Evolutionary conservation across 345 rosid species (phyloP).

Genomic region (Populus euphratica): DNA sequence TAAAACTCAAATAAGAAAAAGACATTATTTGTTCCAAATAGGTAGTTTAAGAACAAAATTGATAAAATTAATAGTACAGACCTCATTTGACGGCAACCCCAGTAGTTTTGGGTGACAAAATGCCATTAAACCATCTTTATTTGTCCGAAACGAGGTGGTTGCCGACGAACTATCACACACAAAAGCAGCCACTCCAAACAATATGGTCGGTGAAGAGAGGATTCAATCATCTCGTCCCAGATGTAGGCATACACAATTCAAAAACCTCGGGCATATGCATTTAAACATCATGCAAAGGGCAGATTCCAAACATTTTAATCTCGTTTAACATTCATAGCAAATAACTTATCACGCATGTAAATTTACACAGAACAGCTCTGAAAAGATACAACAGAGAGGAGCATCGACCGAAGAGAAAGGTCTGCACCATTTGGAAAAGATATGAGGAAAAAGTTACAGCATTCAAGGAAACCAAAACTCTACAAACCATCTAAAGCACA

Average conservation of each 20-base stretch:
- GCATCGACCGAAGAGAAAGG: not conserved
- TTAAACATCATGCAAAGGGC: not conserved
- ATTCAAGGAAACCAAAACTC: not conserved
- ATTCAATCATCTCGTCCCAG: not conserved
- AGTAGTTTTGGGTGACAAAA: too few species aligned
- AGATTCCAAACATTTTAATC: not conserved
- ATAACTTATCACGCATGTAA: not conserved
- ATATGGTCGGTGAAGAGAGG: too few species aligned
- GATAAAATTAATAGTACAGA: too few species aligned
- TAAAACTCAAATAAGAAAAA: too few species aligned
- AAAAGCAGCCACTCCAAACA: too few species aligned
- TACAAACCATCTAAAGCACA: not conserved
- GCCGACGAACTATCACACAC: too few species aligned
- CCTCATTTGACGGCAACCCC: too few species aligned
- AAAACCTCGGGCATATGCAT: not conserved
- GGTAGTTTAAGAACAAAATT: too few species aligned
- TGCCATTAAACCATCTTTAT: too few species aligned
- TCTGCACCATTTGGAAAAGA: not conserved
- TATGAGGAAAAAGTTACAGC: slow-evolving; percentile 3
- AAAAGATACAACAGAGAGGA: not conserved
- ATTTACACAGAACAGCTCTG: slow-evolving; percentile 9
- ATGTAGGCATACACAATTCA: not conserved
- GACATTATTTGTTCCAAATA: too few species aligned
- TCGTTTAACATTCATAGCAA: not conserved
- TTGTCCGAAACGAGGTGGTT: too few species aligned